Percentiles rank a stretch among this genome's conserved stretches.
Evolutionary conservation across 2,329 filamentous ascomycete species (phyloP).

Genomic region (Pyricularia sp.): DNA sequence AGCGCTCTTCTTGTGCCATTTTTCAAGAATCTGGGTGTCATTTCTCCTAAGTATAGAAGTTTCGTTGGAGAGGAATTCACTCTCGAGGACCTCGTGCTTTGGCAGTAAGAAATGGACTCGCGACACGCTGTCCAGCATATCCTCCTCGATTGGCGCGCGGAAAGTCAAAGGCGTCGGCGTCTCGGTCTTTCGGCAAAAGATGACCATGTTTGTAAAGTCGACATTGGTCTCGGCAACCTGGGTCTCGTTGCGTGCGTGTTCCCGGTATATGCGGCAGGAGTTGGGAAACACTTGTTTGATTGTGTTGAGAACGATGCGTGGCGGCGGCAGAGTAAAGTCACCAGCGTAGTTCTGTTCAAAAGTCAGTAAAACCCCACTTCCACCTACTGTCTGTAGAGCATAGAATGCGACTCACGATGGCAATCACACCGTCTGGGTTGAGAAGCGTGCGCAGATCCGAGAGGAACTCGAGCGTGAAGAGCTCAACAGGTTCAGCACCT

Average conservation of each 20-base stretch:
- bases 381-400: neutral
- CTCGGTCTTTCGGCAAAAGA: slow-evolving; percentile 68
- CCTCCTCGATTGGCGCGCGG: slow-evolving; percentile 46
- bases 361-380: neutral
- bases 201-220: slow-evolving; percentile 91
- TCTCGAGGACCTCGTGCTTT: slow-evolving; percentile 50
- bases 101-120: slow-evolving; percentile 60
- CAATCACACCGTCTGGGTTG: slow-evolving; percentile 67
- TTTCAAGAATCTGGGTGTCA: slow-evolving; percentile 51
- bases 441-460: slow-evolving; percentile 56
- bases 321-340: slow-evolving; percentile 64
- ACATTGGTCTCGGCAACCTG: slow-evolving; percentile 25
- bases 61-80: slow-evolving; percentile 30
- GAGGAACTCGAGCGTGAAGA: slow-evolving; percentile 84
- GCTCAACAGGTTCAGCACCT: slow-evolving; percentile 73
- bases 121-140: slow-evolving; percentile 61
- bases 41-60: slow-evolving; percentile 45
- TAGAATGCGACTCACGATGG: slow-evolving; percentile 51
- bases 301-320: slow-evolving; percentile 68
- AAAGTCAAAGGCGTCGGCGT: slow-evolving; percentile 41
- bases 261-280: slow-evolving; percentile 79
- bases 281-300: slow-evolving; percentile 67
- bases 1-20: slow-evolving; percentile 64
- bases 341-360: slow-evolving; percentile 74
- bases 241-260: slow-evolving; percentile 43